Percentiles rank a stretch among this genome's conserved stretches.
These are phyloP conservation scores for Kitagawia praeruptora DNA, from an alignment of 129 eudicot genomes.

Conservation along the genomic window DNA sequence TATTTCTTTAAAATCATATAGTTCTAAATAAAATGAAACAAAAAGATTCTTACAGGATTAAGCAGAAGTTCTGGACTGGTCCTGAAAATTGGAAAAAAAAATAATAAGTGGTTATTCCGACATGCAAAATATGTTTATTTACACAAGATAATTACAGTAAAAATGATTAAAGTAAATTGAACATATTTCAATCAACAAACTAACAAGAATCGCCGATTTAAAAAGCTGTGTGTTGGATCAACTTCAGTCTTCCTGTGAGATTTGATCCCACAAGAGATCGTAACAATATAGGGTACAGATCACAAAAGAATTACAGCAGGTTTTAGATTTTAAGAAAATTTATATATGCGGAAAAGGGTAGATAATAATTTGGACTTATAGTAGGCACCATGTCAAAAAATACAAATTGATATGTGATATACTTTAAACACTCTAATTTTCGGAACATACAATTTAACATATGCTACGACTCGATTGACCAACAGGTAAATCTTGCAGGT, in stretches of 20 bases:
- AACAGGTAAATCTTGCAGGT: no score
- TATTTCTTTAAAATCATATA: background rate
- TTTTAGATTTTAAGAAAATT: background rate
- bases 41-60: conserved; percentile 68
- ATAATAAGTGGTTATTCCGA: conserved; percentile 3
- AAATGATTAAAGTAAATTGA: background rate
- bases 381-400: no score
- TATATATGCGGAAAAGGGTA: no score
- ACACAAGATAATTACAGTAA: background rate
- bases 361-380: background rate
- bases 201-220: background rate
- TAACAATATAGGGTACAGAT: background rate
- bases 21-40: conserved; percentile 1
- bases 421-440: no score
- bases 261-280: background rate
- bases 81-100: conserved; percentile 51
- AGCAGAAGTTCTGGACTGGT: conserved; percentile 93
- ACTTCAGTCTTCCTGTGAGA: background rate
- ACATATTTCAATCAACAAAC: background rate
- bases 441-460: no score
- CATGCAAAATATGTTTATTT: background rate
- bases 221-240: background rate
- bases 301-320: background rate
- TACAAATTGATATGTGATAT: no score
- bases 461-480: no score